phyloP scores from a whole-genome alignment of 768 basidiomycete species.

The Mycena galericulata region DNA sequence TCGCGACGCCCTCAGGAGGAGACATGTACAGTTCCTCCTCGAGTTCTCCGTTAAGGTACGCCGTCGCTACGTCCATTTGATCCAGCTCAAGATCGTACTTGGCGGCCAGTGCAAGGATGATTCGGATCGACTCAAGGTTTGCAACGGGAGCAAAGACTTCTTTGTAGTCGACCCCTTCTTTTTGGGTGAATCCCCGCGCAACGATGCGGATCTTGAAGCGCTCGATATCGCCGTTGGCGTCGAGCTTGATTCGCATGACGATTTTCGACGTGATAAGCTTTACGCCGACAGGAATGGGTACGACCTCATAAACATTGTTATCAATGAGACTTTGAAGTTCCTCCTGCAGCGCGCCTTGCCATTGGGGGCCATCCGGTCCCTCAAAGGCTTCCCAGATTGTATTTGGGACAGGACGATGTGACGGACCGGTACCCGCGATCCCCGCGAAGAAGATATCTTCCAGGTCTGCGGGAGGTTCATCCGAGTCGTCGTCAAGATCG shows the following conservation, averaged over 20 bases:
- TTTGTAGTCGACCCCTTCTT: background rate
- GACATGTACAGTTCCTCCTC: constrained; percentile 1
- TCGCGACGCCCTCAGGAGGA: background rate
- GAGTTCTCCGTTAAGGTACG: constrained; percentile 1
- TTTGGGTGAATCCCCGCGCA: background rate
- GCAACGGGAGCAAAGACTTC: constrained; percentile 10
- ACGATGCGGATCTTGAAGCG: constrained; percentile 16
- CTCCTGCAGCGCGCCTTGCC: background rate
- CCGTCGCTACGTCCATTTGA: constrained; percentile 1
- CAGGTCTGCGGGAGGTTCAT: background rate
- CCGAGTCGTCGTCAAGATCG: background rate
- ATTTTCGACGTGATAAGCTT: constrained; percentile 1
- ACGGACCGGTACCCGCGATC: background rate
- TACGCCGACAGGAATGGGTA: background rate
- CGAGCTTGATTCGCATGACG: constrained; percentile 1
- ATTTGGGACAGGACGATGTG: background rate
- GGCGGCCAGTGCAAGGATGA: constrained; percentile 3
- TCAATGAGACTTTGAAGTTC: background rate
- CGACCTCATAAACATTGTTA: constrained; percentile 2
- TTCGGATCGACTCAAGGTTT: constrained; percentile 8
- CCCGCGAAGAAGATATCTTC: background rate
- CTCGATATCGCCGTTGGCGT: constrained; percentile 4
- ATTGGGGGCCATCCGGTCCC: background rate
- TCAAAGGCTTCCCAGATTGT: background rate
- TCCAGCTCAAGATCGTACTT: constrained; percentile 8